These are phyloP conservation scores for Amylostereum areolatum DNA, from an alignment of 1,284 basidiomycete species.

Conservation along the genomic window DNA sequence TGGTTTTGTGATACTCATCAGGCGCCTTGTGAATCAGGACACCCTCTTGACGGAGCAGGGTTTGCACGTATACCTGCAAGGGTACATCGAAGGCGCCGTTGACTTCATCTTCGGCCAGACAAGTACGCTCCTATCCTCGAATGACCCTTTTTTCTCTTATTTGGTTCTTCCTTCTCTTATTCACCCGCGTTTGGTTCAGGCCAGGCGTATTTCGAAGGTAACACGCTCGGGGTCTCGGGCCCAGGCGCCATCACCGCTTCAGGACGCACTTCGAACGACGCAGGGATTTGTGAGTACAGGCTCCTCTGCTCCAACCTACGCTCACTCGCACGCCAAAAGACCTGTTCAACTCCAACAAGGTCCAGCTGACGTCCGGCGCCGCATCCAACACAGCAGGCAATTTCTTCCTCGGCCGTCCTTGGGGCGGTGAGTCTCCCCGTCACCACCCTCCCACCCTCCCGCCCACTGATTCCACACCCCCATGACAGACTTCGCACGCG, in stretches of 20 bases:
- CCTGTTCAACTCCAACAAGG: constrained; percentile 41
- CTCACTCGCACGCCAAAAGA: constrained; percentile 20
- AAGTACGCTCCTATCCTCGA: background rate
- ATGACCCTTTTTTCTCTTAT: no score
- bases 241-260: constrained; percentile 46
- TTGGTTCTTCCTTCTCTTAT: no score
- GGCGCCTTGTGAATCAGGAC: constrained; percentile 14
- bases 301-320: background rate
- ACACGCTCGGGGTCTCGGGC: constrained; percentile 33
- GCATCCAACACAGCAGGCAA: constrained; percentile 12
- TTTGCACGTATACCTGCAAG: constrained; percentile 23
- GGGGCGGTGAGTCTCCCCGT: constrained; percentile 20
- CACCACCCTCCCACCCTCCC: background rate
- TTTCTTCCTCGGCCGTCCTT: constrained; percentile 40
- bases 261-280: constrained; percentile 41
- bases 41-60: constrained; percentile 37
- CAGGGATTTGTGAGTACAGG: constrained; percentile 36
- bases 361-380: constrained; percentile 39
- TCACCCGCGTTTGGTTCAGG: constrained; percentile 10
- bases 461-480: background rate
- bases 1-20: no score
- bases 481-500: constrained; percentile 18
- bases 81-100: constrained; percentile 36
- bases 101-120: constrained; percentile 3
- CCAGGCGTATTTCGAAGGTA: constrained; percentile 39